Conservation (phyloP, 495 filamentous ascomycete genomes). For the Cercophora sp. region DNA sequence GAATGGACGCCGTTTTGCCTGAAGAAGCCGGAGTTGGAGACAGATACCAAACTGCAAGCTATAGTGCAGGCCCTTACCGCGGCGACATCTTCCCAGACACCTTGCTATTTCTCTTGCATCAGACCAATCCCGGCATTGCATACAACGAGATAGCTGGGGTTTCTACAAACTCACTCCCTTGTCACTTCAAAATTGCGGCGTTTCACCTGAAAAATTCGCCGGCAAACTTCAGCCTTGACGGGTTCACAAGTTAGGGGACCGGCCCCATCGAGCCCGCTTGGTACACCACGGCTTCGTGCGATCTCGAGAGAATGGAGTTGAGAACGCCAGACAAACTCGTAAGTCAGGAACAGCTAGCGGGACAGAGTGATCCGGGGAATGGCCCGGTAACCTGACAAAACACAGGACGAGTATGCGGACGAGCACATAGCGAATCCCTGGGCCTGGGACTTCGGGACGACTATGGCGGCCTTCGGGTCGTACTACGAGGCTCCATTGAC, state of each 20-base stretch:
- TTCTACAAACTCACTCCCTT: neutral
- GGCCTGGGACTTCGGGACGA: neutral
- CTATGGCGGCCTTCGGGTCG: neutral
- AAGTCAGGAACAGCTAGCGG: neutral
- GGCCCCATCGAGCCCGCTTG: conserved; percentile 1
- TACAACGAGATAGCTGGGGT: neutral
- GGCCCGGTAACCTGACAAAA: neutral
- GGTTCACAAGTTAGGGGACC: neutral
- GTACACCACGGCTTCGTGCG: conserved; percentile 8
- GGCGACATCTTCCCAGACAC: neutral
- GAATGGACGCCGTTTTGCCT: neutral
- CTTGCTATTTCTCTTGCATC: conserved; percentile 1
- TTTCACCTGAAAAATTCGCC: conserved; percentile 4
- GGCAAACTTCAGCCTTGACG: neutral
- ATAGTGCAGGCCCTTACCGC: neutral
- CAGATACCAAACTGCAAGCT: no score
- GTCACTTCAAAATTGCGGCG: conserved; percentile 6
- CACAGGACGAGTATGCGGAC: conserved; percentile 1
- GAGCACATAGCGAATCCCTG: conserved; percentile 4
- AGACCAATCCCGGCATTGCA: neutral
- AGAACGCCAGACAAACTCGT: conserved; percentile 2
- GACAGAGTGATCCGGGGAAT: no score
- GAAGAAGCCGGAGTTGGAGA: no score
- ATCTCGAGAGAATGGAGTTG: neutral
- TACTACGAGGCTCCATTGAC: neutral